Evolutionary conservation across 2,329 filamentous ascomycete genomes (phyloP).

Genomic region (Colletotrichum musicola): DNA sequence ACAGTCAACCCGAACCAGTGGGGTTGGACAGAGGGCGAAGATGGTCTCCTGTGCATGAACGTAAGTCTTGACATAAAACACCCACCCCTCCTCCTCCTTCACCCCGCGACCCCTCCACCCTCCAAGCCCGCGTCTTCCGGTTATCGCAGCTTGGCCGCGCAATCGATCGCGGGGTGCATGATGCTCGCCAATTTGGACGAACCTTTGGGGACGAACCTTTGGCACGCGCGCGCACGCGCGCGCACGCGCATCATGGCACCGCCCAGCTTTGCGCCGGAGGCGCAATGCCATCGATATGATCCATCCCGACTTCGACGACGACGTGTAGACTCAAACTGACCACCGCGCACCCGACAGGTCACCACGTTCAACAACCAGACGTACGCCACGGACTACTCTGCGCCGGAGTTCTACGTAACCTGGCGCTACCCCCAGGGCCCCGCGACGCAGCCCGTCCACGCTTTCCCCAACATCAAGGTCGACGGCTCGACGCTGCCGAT

Average conservation of each 20-base stretch:
- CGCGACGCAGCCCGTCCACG: conserved; percentile 62
- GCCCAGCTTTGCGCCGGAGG: background rate
- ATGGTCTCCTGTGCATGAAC: conserved; percentile 64
- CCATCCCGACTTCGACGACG: too few species aligned
- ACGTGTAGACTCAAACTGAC: background rate
- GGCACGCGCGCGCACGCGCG: background rate
- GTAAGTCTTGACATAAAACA: conserved; percentile 53
- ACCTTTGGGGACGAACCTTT: background rate
- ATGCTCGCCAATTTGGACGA: background rate
- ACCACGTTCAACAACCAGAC: conserved; percentile 63
- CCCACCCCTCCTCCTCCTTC: background rate
- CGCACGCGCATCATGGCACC: background rate
- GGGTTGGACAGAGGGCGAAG: conserved; percentile 55
- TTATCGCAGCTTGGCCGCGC: conserved; percentile 9
- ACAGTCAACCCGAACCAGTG: conserved; percentile 70
- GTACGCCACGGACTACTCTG: conserved; percentile 59
- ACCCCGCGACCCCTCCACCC: background rate
- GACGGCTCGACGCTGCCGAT: conserved; percentile 58
- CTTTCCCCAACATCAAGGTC: conserved; percentile 66
- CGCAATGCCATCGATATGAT: background rate
- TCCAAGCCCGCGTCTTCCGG: background rate
- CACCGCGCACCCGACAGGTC: conserved; percentile 50
- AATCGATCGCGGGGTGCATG: conserved; percentile 23
- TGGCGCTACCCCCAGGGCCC: conserved; percentile 63
- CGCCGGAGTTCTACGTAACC: conserved; percentile 64